Evolutionary conservation across 129 eudicot genomes (phyloP), one percentile per base, ranked within the genome.

Genomic region (Glebionis coronaria): DNA sequence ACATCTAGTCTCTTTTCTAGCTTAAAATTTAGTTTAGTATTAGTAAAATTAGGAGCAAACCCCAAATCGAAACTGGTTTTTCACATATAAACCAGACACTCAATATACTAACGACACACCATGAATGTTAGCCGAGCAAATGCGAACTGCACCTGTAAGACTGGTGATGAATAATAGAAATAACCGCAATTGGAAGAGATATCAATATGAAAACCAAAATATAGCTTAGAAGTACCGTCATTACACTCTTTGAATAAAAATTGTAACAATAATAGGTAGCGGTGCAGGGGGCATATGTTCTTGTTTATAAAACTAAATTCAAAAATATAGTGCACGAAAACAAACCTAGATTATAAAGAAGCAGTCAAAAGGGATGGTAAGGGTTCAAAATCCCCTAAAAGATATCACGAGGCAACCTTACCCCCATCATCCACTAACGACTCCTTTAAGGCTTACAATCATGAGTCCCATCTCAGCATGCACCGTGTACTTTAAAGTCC

Each of bases 171-270:
- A 35, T 10, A 35, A 35, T 35, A 9, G 7, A 35, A 35, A 35
- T 10, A 7, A 6, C 42, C 42, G 2, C 10, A 35, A 35, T 35
- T 23, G 25, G 25, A 2, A 23, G 25, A 23, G 25, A 23, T 23
- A 23, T 23, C 25, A n/a, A 49, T 61, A 67, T 2, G 11, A 38
- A 46, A 65, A 58, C 9, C 63, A 61, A 58, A 59, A 68, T 75
- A 67, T 44, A 60, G 54, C 74, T 46, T 58, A 31, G n/a, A 58
- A 58, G 8, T 62, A 67, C 2, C 9, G 75, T 61, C 75, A 61
- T 52, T 68, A 76, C 80, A 76, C 75, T 67, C 61, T 15, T 23
- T n/a, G 56, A 61, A 68, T 61, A 75, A 68, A 51, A 75, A 35
- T 60, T 25, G 61, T 76, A 76, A 69, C 79, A 75, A 68, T 68